These are phyloP conservation scores for Helicocarpus griseus DNA, from an alignment of 2,329 filamentous ascomycete genomes.

Conservation along the genomic window DNA sequence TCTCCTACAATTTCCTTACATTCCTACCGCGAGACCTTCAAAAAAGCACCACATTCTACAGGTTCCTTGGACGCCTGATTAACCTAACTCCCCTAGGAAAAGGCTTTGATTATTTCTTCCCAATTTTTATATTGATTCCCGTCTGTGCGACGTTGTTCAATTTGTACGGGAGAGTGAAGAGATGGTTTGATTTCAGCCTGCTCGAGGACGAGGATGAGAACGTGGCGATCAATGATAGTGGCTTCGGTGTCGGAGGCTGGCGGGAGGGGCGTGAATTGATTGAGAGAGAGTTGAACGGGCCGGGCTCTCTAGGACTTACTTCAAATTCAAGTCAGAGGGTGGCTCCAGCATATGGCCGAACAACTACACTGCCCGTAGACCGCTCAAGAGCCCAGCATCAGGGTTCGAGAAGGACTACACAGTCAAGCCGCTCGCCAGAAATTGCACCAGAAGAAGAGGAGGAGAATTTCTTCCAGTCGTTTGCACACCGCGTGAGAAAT, in stretches of 20 bases:
- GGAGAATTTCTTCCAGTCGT: slow-evolving; percentile 70
- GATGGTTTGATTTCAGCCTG: slow-evolving; percentile 67
- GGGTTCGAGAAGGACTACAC: not conserved
- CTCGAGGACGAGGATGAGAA: slow-evolving; percentile 56
- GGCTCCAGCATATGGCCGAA: not conserved
- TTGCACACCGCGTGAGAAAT: slow-evolving; percentile 80
- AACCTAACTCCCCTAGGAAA: slow-evolving; percentile 71
- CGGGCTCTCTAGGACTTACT: slow-evolving; percentile 36
- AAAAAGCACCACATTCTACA: slow-evolving; percentile 70
- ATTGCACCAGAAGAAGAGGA: slow-evolving; percentile 41
- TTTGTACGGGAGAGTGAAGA: slow-evolving; percentile 72
- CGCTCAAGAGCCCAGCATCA: slow-evolving; percentile 15
- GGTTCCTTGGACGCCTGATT: slow-evolving; percentile 74
- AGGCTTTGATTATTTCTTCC: slow-evolving; percentile 82
- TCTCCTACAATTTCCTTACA: slow-evolving; percentile 94
- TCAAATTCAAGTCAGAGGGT: slow-evolving; percentile 14
- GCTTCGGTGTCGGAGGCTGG: slow-evolving; percentile 75
- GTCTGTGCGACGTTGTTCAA: slow-evolving; percentile 81
- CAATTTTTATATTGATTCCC: slow-evolving; percentile 75
- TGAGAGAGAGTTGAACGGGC: slow-evolving; percentile 68
- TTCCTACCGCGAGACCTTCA: slow-evolving; percentile 69
- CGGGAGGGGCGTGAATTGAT: slow-evolving; percentile 85
- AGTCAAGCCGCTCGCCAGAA: not conserved
- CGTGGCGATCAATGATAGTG: slow-evolving; percentile 49
- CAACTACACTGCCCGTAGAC: slow-evolving; percentile 18